Percentiles rank a stretch among this genome's conserved stretches.
These are phyloP conservation scores for Mortierella sp. DNA, from an alignment of 371 early-diverging fungal genomes.

Conservation along the genomic window DNA sequence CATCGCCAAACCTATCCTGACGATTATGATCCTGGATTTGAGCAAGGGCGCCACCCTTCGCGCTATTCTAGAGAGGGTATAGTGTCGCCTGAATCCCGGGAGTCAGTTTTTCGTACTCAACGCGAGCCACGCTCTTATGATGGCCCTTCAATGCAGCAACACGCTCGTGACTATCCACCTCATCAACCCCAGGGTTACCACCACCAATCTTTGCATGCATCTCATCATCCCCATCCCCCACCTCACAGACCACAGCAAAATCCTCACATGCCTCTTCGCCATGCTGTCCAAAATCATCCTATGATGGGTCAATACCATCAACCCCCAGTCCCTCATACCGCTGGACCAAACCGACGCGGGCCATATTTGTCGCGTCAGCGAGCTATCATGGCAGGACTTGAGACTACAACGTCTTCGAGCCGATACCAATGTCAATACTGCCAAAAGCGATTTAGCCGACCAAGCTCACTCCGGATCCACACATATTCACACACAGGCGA, in stretches of 20 bases:
- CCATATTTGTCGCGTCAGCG: constrained; percentile 41
- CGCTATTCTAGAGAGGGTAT: constrained; percentile 2
- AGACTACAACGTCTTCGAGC: constrained; percentile 42
- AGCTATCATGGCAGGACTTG: constrained; percentile 42
- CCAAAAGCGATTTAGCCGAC: constrained; percentile 79
- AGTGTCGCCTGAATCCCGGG: neutral
- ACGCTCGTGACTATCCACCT: neutral
- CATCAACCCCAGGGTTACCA: neutral
- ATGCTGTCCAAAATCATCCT: constrained; percentile 3
- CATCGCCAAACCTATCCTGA: constrained; percentile 8
- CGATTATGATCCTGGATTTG: constrained; percentile 1
- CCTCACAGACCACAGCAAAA: neutral
- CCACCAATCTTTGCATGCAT: neutral
- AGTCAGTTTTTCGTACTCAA: neutral
- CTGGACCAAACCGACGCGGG: constrained; percentile 30
- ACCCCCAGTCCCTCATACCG: neutral
- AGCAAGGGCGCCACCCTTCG: constrained; percentile 1
- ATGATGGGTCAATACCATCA: neutral
- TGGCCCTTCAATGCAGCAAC: neutral
- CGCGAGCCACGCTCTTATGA: neutral
- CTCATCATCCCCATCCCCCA: constrained; percentile 3
- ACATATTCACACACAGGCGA: constrained; percentile 85
- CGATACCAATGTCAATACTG: constrained; percentile 79
- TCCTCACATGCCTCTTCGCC: constrained; percentile 9
- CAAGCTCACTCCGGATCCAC: constrained; percentile 80